Percentiles rank a stretch among this genome's conserved stretches.
phyloP scores from a whole-genome alignment of 768 basidiomycete genomes.

The Phaeolepiota aurea region DNA sequence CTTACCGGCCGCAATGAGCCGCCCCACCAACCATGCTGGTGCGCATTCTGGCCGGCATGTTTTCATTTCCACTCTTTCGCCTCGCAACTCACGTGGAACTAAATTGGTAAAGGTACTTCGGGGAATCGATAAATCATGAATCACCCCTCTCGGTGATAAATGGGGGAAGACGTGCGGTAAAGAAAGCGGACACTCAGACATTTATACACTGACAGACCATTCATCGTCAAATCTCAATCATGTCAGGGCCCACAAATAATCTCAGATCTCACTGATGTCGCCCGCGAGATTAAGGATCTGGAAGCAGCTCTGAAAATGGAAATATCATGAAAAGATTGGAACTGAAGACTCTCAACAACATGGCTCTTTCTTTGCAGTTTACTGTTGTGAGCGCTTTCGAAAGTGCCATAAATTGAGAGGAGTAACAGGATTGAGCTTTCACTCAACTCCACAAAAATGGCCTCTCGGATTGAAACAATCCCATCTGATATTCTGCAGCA shows the following conservation, averaged over 20 bases:
- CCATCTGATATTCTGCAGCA: conserved; percentile 51
- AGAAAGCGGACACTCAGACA: not conserved
- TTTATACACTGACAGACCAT: not conserved
- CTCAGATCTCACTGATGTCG: conserved; percentile 2
- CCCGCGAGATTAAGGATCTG: not conserved
- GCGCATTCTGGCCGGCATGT: not conserved
- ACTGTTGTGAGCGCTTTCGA: not conserved
- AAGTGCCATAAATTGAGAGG: not conserved
- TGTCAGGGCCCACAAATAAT: too few species aligned
- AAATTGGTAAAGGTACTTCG: not conserved
- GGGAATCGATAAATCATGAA: not conserved
- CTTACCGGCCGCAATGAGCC: too few species aligned
- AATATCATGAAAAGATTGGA: not conserved
- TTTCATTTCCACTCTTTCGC: conserved; percentile 3
- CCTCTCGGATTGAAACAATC: conserved; percentile 35
- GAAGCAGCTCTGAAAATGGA: not conserved
- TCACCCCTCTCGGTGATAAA: conserved; percentile 1
- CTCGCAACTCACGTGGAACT: conserved; percentile 1
- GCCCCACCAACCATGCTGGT: too few species aligned
- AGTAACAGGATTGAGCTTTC: too few species aligned
- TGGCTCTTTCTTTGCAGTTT: not conserved
- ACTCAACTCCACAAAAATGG: conserved; percentile 24
- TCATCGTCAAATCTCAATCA: not conserved
- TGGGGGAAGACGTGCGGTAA: not conserved
- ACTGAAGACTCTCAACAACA: not conserved